phyloP scores from a whole-genome alignment of 345 rosid species.

The Eucalyptus urophylla region DNA sequence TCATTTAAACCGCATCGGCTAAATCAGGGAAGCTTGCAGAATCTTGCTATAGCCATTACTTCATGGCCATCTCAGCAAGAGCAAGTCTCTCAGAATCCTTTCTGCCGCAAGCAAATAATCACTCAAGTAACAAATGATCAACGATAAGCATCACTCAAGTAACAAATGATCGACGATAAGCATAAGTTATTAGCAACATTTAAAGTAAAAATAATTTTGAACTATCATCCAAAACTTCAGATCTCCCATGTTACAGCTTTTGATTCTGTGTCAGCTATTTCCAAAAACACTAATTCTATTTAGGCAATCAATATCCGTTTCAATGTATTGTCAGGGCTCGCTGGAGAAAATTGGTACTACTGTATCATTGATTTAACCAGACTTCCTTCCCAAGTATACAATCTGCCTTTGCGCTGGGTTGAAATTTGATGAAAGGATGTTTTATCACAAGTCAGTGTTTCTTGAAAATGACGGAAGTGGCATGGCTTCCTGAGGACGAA shows the following conservation, averaged over 20 bases:
- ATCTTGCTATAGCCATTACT: neutral
- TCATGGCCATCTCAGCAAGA: neutral
- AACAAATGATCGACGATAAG: neutral
- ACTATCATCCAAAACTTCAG: neutral
- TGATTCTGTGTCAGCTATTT: neutral
- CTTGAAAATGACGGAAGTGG: slow-evolving; percentile 94
- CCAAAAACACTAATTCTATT: neutral
- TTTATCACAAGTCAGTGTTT: slow-evolving; percentile 56
- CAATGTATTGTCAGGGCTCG: neutral
- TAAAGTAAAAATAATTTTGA: neutral
- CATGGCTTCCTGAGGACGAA: slow-evolving; percentile 82
- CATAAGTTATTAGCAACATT: neutral
- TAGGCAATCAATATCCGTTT: neutral
- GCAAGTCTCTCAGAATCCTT: neutral
- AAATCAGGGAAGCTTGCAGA: neutral
- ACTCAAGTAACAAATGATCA: neutral
- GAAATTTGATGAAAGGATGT: neutral
- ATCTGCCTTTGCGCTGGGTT: neutral
- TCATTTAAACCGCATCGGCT: neutral
- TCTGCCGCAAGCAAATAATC: neutral
- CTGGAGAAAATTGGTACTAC: neutral
- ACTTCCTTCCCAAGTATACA: neutral
- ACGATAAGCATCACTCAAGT: neutral
- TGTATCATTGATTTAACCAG: neutral
- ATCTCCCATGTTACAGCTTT: neutral